phyloP scores from a whole-genome alignment of 805 yeast species.

The Zygoascus flipseniorum region DNA sequence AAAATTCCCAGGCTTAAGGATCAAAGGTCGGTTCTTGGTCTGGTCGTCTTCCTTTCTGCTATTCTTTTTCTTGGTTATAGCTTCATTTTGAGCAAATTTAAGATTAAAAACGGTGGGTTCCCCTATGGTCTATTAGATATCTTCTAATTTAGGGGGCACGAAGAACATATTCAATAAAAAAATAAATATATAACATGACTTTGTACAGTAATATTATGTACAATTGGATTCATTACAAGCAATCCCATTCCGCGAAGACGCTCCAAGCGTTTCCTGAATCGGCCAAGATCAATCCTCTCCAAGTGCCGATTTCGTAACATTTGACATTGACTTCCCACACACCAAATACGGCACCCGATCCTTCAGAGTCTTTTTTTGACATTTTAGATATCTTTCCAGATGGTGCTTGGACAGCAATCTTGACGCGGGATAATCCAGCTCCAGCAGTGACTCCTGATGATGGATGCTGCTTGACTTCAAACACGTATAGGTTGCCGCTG shows the following conservation, averaged over 20 bases:
- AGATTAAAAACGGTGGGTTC: constrained; percentile 62
- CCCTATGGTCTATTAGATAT: constrained; percentile 54
- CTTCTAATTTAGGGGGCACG: constrained; percentile 8
- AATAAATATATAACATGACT: not conserved
- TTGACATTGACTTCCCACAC: constrained; percentile 53
- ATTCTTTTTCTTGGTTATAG: constrained; percentile 53
- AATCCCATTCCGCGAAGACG: constrained; percentile 86
- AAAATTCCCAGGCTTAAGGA: constrained; percentile 45
- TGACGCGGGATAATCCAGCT: constrained; percentile 37
- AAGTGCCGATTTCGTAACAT: constrained; percentile 65
- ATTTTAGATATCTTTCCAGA: constrained; percentile 67
- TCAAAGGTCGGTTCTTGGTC: constrained; percentile 40
- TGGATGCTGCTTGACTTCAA: constrained; percentile 56
- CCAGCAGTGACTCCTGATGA: constrained; percentile 38
- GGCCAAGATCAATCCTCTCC: constrained; percentile 76
- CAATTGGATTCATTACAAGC: constrained; percentile 29
- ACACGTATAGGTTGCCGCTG: constrained; percentile 51
- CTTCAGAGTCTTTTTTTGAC: constrained; percentile 36
- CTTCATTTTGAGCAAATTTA: constrained; percentile 56
- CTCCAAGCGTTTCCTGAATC: constrained; percentile 77
- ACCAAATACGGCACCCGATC: constrained; percentile 20
- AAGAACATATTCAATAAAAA: not conserved
- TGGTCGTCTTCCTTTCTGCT: constrained; percentile 37
- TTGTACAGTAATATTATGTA: not conserved
- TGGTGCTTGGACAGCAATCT: constrained; percentile 74